Evolutionary conservation across 306 rosid genomes (phyloP).

Genomic region (Castanopsis chinensis): DNA sequence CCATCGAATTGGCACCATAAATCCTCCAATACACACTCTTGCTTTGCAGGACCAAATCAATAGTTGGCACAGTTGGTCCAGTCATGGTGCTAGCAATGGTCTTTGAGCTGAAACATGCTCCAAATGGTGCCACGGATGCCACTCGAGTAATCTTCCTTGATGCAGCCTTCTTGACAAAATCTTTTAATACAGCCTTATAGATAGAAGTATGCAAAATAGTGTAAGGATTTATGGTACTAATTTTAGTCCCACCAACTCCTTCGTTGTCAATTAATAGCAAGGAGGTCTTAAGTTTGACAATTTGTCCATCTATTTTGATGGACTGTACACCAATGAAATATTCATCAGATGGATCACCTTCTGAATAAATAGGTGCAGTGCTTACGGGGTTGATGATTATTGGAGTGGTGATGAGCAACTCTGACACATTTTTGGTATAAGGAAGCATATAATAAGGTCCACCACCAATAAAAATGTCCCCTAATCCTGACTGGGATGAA

Average conservation of each 20-base stretch:
- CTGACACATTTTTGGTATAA: constrained; percentile 23
- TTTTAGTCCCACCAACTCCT: constrained; percentile 69
- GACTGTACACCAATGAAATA: constrained; percentile 58
- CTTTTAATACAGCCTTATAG: constrained; percentile 36
- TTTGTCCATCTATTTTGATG: constrained; percentile 33
- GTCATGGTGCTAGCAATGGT: constrained; percentile 21
- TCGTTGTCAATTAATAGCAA: constrained; percentile 37
- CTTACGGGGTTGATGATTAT: constrained; percentile 44
- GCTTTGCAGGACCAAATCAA: constrained; percentile 51
- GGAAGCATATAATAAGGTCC: constrained; percentile 47
- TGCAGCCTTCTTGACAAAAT: constrained; percentile 31
- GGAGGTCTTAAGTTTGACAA: constrained; percentile 31
- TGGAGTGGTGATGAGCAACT: constrained; percentile 50
- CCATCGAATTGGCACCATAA: constrained; percentile 63
- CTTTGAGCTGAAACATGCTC: constrained; percentile 36
- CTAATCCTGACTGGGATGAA: too few relatives aligned
- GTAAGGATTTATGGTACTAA: constrained; percentile 57
- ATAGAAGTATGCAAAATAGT: constrained; percentile 50
- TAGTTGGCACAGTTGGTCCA: constrained; percentile 45
- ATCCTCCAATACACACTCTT: constrained; percentile 43
- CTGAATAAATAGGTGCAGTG: constrained; percentile 12
- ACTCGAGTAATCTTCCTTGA: constrained; percentile 13
- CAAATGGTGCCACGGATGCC: constrained; percentile 48
- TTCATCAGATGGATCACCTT: constrained; percentile 45
- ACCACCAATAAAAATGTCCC: constrained; percentile 39